Evolutionary conservation across 495 filamentous ascomycete species (phyloP), one percentile per base, ranked within the genome.

Genomic region (Xylaria scruposa): DNA sequence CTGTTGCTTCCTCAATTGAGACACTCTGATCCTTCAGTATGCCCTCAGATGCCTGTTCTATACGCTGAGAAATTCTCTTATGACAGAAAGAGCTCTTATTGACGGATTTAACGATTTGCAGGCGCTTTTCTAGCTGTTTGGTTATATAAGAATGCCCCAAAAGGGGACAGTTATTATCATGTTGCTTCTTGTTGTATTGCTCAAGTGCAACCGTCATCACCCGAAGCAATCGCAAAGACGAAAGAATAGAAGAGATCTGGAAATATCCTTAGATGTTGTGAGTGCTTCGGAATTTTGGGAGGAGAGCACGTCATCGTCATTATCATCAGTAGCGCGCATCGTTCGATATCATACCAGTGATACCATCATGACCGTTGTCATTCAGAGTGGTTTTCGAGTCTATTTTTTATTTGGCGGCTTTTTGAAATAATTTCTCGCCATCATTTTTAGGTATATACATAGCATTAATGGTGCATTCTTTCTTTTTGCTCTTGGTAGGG

Each of bases 61-160:
- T 15, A 17, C 51, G 12, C 44, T 29, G 31, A 54, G 12, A 68
- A 36, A 60, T 65, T 71, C 70, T 69, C 62, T 42, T 44, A 4
- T 33, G 19, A 49, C 61, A 74, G 71, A 71, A 44, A 19, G 19
- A 70, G 49, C 29, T 64, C 60, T 69, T 70, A 56, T 75, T 76
- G 62, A 78, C 72, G 53, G 58, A 65, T 60, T 54, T 60, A 15
- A 26, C 62, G 51, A 40, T 56, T 56, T 61, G 53, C 76, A 80
- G 78, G 78, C 62, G 71, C 24, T n/a, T 78, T 47, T 77, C 76
- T 26, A 75, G 75, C 40, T 80, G 78, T 54, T 47, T 73, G 26
- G 76, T 78, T 60, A 66, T 73, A 31, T 80, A 64, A 77, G 13
- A n/a, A 10, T 1, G 2, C 21, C 6, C 4, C 4, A 2, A 12